Evolutionary conservation across 345 rosid genomes (phyloP), one percentile per base, ranked within the genome.

Genomic region (Sonneratia alba): DNA sequence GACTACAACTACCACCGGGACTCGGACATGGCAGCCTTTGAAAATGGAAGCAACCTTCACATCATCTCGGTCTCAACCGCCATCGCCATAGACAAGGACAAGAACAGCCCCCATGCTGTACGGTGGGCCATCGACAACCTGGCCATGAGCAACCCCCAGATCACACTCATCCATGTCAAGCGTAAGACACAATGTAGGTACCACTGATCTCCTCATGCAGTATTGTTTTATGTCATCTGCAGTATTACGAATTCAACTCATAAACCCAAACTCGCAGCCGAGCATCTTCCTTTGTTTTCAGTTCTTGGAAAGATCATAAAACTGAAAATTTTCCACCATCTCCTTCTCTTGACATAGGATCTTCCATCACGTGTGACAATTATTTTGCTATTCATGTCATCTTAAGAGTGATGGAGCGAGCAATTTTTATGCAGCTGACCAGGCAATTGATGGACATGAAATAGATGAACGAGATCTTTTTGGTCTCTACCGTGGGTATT

Each of bases 71-170:
- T 81, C 77, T 75, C 88, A 49, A 89, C 89, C 34, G 87, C 79
- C 5, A 91, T 91, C 37, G 96, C 97, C 65, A 73, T 94, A n/a
- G 94, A 88, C 77, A 91, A 79, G 74, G 93, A 88, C 75, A 91
- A 87, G 85, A 89, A 85, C 84, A 91, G 95, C 86, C 87, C 79
- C 9, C 84, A 81, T 49, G 97, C 96, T 42, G 89, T 88, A n/a
- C 86, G 92, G 32, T 94, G 98, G 98, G 92, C 96, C 34, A 84
- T 87, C 7, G 96, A 94, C 42, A 85, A 85, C 80, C 96, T 91
- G 36, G 27, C 70, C 22, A 62, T 71, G 72, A 80, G 67, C 72
- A 84, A 80, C 64, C 75, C 84, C 6, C 72, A 71, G 37, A 71
- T 89, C 72, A 77, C 81, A 65, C 76, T 93, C 21, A 65, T 93